Conservation (phyloP, 805 yeast species). For the Candida nitratophila region DNA sequence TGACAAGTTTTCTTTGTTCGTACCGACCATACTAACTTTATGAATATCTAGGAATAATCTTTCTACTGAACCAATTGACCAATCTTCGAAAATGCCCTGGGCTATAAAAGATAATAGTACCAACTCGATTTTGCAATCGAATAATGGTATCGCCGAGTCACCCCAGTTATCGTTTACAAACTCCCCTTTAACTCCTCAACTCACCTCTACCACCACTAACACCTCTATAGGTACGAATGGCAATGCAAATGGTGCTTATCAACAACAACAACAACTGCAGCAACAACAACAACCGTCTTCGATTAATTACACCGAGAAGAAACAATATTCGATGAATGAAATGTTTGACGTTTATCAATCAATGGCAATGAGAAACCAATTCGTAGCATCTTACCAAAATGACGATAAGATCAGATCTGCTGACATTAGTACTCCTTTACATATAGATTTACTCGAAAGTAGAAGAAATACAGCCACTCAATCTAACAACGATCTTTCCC, state of each 20-base stretch:
- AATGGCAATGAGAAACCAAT: constrained; percentile 24
- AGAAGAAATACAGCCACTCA: constrained; percentile 2
- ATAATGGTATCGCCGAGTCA: background rate
- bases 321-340: constrained; percentile 41
- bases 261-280: background rate
- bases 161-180: background rate
- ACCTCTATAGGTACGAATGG: background rate
- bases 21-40: too few species aligned
- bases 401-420: constrained; percentile 26
- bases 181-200: background rate
- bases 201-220: background rate
- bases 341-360: constrained; percentile 46
- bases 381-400: constrained; percentile 7
- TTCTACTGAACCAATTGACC: background rate
- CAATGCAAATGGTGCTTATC: background rate
- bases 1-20: too few species aligned
- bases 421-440: constrained; percentile 10
- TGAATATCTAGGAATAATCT: background rate
- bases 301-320: background rate
- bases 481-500: constrained; percentile 3
- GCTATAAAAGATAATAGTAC: background rate
- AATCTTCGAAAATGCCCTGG: background rate
- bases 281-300: background rate
- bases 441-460: constrained; percentile 11
- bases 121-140: background rate